phyloP scores from a whole-genome alignment of 257 asterid species.

The Ehretia macrophylla region DNA sequence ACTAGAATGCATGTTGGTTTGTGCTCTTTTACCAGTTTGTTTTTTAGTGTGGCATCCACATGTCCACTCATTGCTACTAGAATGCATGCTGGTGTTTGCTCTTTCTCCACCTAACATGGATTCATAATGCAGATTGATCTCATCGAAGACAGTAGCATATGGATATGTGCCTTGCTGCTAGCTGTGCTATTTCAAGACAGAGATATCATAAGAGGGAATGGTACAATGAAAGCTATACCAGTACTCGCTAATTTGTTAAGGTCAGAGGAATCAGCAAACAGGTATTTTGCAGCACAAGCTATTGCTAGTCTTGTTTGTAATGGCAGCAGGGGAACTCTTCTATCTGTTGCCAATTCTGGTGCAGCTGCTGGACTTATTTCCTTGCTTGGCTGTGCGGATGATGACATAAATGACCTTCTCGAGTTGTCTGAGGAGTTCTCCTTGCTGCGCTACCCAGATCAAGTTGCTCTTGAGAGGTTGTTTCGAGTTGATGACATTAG shows the following conservation, averaged over 20 bases:
- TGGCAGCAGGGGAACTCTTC: slow-evolving; percentile 99
- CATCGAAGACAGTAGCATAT: slow-evolving; percentile 77
- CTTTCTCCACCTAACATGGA: slow-evolving; percentile 1
- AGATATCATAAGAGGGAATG: slow-evolving; percentile 77
- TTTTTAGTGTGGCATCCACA: too few relatives aligned
- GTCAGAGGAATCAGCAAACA: slow-evolving; percentile 80
- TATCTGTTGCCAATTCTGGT: slow-evolving; percentile 96
- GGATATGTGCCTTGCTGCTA: slow-evolving; percentile 76
- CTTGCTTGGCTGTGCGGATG: slow-evolving; percentile 91
- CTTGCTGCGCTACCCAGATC: slow-evolving; percentile 84
- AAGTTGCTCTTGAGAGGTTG: slow-evolving; percentile 90
- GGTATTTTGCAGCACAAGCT: slow-evolving; percentile 97
- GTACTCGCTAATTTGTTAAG: slow-evolving; percentile 75
- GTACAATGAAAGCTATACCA: slow-evolving; percentile 84
- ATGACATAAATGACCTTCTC: slow-evolving; percentile 68
- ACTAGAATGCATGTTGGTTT: not conserved
- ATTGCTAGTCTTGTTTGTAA: slow-evolving; percentile 93
- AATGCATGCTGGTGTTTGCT: not conserved
- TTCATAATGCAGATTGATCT: slow-evolving; percentile 58
- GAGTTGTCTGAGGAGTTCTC: slow-evolving; percentile 78
- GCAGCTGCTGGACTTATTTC: slow-evolving; percentile 88
- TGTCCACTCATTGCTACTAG: not conserved
- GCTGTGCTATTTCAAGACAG: slow-evolving; percentile 84
- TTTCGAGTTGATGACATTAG: slow-evolving; percentile 97
- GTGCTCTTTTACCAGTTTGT: not conserved